A percentile compares a stretch with the other conserved stretches of the same genome.
These are phyloP conservation scores for Rhododendron kiyosumense DNA, from an alignment of 148 eudicot genomes.

Conservation along the genomic window DNA sequence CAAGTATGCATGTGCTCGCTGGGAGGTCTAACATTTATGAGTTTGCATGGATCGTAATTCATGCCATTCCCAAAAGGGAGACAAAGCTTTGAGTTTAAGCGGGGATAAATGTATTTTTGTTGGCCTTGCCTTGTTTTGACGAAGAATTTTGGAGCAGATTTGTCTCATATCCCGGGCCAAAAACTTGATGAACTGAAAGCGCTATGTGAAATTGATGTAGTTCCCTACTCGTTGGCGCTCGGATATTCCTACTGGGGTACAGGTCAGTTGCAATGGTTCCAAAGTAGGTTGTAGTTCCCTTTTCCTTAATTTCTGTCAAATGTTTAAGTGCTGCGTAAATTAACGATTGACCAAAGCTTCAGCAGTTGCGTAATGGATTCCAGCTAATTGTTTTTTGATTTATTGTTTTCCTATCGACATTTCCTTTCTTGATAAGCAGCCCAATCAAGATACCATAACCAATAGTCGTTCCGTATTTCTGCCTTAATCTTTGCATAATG, in stretches of 20 bases:
- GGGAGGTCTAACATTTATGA: not conserved
- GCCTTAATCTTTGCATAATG: not conserved
- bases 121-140: not conserved
- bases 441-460: not conserved
- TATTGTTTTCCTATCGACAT: not conserved
- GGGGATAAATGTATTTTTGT: not conserved
- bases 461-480: not conserved
- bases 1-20: not conserved
- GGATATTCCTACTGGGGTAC: conserved; percentile 96
- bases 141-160: conserved; percentile 41
- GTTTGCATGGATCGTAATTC: not conserved
- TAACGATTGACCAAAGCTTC: not conserved
- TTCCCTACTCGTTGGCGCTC: conserved; percentile 77
- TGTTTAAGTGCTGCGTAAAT: not conserved
- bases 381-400: not conserved
- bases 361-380: not conserved
- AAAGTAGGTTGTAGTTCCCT: not conserved
- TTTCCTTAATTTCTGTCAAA: not conserved
- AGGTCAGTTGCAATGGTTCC: conserved; percentile 45
- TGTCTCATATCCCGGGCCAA: conserved; percentile 67
- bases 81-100: not conserved
- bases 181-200: conserved; percentile 68
- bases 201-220: conserved; percentile 65
- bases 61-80: not conserved
- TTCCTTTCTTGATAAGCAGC: not conserved